These are phyloP conservation scores for Mimosa bimucronata DNA, from an alignment of 306 rosid genomes.

Conservation along the genomic window DNA sequence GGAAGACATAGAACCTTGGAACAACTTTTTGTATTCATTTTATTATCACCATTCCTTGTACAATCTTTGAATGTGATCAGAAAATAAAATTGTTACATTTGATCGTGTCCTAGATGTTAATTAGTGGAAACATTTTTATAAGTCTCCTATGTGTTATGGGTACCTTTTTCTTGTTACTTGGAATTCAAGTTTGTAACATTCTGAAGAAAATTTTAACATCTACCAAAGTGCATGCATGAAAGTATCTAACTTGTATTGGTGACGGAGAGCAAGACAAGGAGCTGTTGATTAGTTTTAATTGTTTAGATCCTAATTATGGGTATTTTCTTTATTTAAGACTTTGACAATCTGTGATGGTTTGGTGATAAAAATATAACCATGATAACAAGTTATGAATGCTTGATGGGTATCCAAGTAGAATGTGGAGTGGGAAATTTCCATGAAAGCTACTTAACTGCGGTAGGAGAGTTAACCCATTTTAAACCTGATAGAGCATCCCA, in stretches of 20 bases:
- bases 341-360: not conserved
- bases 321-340: not conserved
- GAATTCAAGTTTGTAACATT: not conserved
- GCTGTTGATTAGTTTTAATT: not conserved
- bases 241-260: not conserved
- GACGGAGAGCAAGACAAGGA: not conserved
- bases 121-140: not conserved
- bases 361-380: not conserved
- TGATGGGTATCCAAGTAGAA: not conserved
- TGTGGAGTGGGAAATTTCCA: not conserved
- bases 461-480: too few relatives aligned
- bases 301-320: not conserved
- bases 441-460: not conserved
- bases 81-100: not conserved
- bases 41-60: not conserved
- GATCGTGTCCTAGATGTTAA: not conserved
- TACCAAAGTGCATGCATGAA: not conserved
- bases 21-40: not conserved
- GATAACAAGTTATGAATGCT: not conserved
- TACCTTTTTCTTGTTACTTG: not conserved
- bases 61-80: not conserved
- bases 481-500: too few relatives aligned
- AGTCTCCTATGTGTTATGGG: not conserved
- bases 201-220: not conserved
- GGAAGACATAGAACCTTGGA: not conserved